These are phyloP conservation scores for Euphorbia celastroides DNA, from an alignment of 441 rosid species.

Conservation along the genomic window DNA sequence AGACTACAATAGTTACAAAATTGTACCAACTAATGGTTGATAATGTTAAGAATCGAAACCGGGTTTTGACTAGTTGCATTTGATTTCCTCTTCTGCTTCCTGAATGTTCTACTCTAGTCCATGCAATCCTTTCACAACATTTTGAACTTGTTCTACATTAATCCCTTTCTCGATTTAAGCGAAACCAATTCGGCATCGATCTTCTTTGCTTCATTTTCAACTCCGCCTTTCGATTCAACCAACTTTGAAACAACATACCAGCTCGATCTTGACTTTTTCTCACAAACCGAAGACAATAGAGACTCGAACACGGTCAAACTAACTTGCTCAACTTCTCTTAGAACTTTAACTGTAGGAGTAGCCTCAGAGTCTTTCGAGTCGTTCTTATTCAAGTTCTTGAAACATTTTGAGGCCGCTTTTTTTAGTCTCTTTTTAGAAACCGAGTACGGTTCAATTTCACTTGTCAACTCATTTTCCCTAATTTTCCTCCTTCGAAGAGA, in stretches of 20 bases:
- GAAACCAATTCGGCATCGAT: constrained; percentile 8
- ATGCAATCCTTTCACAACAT: background rate
- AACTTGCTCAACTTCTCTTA: constrained; percentile 33
- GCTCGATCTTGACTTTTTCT: constrained; percentile 8
- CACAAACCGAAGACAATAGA: constrained; percentile 24
- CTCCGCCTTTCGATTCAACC: constrained; percentile 12
- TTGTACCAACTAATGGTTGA: background rate
- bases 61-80: constrained; percentile 1
- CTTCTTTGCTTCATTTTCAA: constrained; percentile 14
- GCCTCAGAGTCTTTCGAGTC: background rate
- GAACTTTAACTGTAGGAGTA: constrained; percentile 5
- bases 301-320: constrained; percentile 30
- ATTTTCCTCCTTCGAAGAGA: constrained; percentile 18
- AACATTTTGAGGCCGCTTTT: background rate
- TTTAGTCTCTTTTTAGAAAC: background rate
- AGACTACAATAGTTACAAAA: constrained; percentile 3
- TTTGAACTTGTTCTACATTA: background rate
- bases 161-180: constrained; percentile 16
- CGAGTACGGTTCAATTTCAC: background rate
- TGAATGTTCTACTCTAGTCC: background rate
- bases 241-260: constrained; percentile 22
- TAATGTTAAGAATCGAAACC: constrained; percentile 2
- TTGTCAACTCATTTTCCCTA: constrained; percentile 13
- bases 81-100: background rate
- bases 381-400: constrained; percentile 5